Conservation (phyloP, 305 asterid genomes). For the Fraxinus velutina region DNA sequence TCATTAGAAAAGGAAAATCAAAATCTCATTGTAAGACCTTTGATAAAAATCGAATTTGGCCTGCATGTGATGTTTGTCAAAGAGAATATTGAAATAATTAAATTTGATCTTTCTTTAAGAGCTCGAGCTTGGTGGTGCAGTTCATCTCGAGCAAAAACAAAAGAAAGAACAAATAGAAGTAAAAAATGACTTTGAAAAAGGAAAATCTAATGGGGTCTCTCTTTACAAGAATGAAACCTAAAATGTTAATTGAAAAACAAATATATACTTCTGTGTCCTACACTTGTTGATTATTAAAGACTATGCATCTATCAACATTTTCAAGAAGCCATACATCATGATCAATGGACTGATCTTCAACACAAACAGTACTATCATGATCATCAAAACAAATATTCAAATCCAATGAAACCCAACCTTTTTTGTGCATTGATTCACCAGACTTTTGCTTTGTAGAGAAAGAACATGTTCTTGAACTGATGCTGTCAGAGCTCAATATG, state of each 20-base stretch:
- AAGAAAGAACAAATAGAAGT: background rate
- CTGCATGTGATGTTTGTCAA: background rate
- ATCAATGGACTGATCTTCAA: conserved; percentile 22
- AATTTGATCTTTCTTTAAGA: background rate
- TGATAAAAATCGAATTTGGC: background rate
- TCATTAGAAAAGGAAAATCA: background rate
- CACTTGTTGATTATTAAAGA: conserved; percentile 39
- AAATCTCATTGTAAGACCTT: background rate
- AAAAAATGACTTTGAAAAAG: background rate
- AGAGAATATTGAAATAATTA: too few species aligned
- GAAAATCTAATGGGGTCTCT: background rate
- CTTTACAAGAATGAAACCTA: background rate
- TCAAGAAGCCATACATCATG: conserved; percentile 49
- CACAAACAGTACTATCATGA: conserved; percentile 11
- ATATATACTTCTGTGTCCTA: conserved; percentile 1
- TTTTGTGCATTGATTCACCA: conserved; percentile 21
- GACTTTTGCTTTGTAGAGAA: conserved; percentile 33
- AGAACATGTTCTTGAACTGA: conserved; percentile 48
- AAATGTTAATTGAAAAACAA: background rate
- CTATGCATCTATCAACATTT: conserved; percentile 53
- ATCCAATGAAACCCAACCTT: conserved; percentile 47
- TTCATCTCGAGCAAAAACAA: background rate
- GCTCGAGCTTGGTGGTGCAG: background rate
- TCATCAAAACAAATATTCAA: conserved; percentile 58
- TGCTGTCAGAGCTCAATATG: conserved; percentile 51